Base-by-base conservation (phyloP, 2,329 filamentous ascomycete species). In the Magnaporthiopsis poae region DNA sequence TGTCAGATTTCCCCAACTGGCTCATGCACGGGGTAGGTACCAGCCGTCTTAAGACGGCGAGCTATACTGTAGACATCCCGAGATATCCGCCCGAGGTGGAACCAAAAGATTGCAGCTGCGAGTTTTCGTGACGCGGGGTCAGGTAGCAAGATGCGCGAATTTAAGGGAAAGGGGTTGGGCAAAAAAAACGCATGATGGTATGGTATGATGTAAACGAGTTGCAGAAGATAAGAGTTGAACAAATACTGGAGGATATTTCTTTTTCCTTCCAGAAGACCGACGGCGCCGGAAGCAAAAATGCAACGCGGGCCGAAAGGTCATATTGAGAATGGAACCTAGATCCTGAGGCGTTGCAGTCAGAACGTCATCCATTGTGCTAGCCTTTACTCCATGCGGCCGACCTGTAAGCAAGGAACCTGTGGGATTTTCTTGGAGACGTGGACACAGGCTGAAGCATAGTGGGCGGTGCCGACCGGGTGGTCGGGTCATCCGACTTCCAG, bases 361-460 rank as follows among this genome's bases (percentile, higher is more conserved):
- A 65, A 65, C 64, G 56, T 65, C 56, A 61, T 65, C 27, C 27
- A 27, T 27, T 27, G 64, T 65, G 64, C 64, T 65, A 65, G 60
- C 64, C 64, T 46, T 61, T 65, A 65, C 64, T 61, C 64, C 56
- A 65, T 61, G 61, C 25, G 36, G 46, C 64, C 64, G 11, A 15
- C 12, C 13, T 39, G 35, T 12, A 9, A 36, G 35, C 13, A 39
- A 15, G 36, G 1, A 12, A 11, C 1, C 33, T 7, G 33, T 35
- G 9, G 5, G 12, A 39, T 39, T 39, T 39, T 12, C 12, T 36
- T 39, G 36, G 36, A 12, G 36, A 15, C 36, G 36, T 27, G 36
- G 36, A 2, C 36, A 12, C 36, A 39, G 36, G 36, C 36, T 15
- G 36, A 15, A 3, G 36, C 12, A 39, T 39, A 12, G 13, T 39